Evolutionary conservation across 1,284 basidiomycete species (phyloP).

Genomic region (Sanghuangporus weigelae): DNA sequence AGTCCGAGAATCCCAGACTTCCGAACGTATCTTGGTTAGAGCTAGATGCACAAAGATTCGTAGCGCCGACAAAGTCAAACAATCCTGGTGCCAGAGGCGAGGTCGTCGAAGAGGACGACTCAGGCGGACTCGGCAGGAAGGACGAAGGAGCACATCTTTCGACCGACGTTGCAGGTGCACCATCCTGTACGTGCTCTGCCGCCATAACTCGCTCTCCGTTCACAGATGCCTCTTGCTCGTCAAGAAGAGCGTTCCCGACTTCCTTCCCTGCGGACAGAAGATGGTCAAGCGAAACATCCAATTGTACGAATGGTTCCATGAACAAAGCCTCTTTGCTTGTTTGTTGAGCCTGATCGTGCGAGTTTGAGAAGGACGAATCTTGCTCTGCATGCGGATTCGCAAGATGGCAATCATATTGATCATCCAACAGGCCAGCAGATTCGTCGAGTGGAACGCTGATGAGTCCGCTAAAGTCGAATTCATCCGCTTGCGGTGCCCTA

Average conservation of each 20-base stretch:
- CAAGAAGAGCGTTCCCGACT: neutral
- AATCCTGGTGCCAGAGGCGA: neutral
- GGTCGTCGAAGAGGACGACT: neutral
- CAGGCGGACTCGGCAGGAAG: conserved; percentile 12
- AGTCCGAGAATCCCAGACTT: conserved; percentile 2
- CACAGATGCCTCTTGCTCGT: neutral
- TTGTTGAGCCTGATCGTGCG: neutral
- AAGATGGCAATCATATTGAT: conserved; percentile 3
- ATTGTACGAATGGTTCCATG: conserved; percentile 1
- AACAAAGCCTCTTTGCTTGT: neutral
- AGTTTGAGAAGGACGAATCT: neutral
- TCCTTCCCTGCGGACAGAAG: neutral
- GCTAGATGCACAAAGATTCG: conserved; percentile 10
- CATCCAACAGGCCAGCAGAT: neutral
- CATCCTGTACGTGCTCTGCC: conserved; percentile 1
- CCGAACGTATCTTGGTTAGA: neutral
- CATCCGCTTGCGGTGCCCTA: neutral
- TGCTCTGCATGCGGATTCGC: conserved; percentile 5
- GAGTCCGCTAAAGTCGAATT: neutral
- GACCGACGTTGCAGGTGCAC: neutral
- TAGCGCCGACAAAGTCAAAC: neutral
- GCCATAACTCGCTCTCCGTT: conserved; percentile 1
- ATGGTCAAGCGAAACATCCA: neutral
- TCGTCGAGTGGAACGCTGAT: neutral
- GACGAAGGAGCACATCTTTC: neutral